Conservation (phyloP, 441 rosid species). For the Raphanus hybrid region DNA sequence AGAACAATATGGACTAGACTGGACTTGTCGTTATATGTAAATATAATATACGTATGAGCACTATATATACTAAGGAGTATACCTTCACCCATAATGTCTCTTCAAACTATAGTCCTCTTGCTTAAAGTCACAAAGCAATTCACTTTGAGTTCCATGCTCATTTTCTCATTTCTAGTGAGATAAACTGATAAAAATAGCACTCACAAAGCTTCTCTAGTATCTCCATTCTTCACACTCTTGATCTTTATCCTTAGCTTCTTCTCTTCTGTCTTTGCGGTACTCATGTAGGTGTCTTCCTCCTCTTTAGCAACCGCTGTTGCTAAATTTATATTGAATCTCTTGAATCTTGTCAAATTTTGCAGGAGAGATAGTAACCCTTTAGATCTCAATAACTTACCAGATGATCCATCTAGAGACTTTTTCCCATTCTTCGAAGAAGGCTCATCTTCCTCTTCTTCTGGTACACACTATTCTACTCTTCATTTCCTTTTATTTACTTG, state of each 20-base stretch:
- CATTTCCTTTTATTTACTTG: not conserved
- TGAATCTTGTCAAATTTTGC: conserved; percentile 36
- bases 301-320: conserved; percentile 46
- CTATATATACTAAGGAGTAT: not conserved
- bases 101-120: conserved; percentile 28
- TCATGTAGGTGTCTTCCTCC: conserved; percentile 52
- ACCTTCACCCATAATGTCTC: conserved; percentile 31
- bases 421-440: conserved; percentile 59
- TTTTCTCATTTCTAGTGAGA: conserved; percentile 35
- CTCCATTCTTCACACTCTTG: conserved; percentile 55
- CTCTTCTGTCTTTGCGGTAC: conserved; percentile 52
- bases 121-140: conserved; percentile 26
- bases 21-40: too few species aligned
- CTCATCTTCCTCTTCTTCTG: conserved; percentile 51
- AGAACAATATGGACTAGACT: too few species aligned
- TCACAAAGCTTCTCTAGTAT: conserved; percentile 57
- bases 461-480: conserved; percentile 13
- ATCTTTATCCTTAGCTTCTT: conserved; percentile 57
- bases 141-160: conserved; percentile 37
- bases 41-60: too few species aligned
- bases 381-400: conserved; percentile 98
- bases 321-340: conserved; percentile 13
- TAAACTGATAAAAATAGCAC: conserved; percentile 44
- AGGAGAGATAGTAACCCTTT: conserved; percentile 70
- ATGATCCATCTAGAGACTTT: conserved; percentile 61